phyloP scores from a whole-genome alignment of 352 stramenopile species.

The Phytophthora lateralis region DNA sequence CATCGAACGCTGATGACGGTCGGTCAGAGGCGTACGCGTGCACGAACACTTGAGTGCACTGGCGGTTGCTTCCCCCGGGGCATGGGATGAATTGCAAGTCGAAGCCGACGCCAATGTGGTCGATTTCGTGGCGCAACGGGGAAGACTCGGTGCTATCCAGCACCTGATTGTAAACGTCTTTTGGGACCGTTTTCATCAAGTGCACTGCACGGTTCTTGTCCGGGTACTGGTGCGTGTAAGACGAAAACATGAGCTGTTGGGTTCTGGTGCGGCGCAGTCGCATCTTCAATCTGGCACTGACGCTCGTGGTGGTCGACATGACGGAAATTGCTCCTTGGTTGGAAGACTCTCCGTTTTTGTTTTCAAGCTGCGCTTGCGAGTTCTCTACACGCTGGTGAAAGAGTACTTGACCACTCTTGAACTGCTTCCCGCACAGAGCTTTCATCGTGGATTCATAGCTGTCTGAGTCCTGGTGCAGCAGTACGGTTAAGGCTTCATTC shows the following conservation, averaged over 20 bases:
- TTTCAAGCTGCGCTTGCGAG: slow-evolving; percentile 11
- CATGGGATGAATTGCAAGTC: slow-evolving; percentile 45
- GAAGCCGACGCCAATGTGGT: slow-evolving; percentile 61
- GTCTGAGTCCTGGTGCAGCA: slow-evolving; percentile 49
- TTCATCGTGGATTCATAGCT: slow-evolving; percentile 57
- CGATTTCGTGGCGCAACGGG: slow-evolving; percentile 41
- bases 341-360: slow-evolving; percentile 8
- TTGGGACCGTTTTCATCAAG: slow-evolving; percentile 66
- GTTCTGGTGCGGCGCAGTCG: slow-evolving; percentile 30
- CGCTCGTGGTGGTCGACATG: slow-evolving; percentile 41
- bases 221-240: slow-evolving; percentile 50
- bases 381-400: slow-evolving; percentile 45
- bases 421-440: slow-evolving; percentile 51
- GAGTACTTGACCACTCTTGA: slow-evolving; percentile 54
- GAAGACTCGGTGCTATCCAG: slow-evolving; percentile 43
- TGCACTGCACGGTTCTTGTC: slow-evolving; percentile 52
- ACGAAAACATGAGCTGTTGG: slow-evolving; percentile 49
- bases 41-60: slow-evolving; percentile 50
- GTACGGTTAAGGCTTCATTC: slow-evolving; percentile 70
- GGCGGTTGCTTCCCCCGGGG: slow-evolving; percentile 33
- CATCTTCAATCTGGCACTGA: slow-evolving; percentile 28
- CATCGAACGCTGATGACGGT: slow-evolving; percentile 36
- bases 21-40: slow-evolving; percentile 57
- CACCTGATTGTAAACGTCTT: slow-evolving; percentile 61
- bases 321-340: slow-evolving; percentile 42